phyloP scores from a whole-genome alignment of 164 flowering plant species.

The Chloranthus sessilifolius region DNA sequence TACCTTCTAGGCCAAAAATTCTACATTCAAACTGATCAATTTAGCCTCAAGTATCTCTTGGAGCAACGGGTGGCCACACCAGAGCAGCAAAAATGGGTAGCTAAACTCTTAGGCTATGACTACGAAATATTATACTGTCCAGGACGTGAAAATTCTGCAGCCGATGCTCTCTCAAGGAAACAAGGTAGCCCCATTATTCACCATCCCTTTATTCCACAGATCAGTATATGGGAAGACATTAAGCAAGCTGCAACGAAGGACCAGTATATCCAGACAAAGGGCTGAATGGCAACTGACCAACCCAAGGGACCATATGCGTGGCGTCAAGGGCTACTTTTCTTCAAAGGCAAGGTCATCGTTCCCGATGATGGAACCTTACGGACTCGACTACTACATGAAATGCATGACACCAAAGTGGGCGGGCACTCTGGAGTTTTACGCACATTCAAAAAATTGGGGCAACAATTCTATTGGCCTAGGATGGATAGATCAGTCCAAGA shows the following conservation, averaged over 20 bases:
- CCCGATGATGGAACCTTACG: background rate
- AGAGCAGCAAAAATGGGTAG: background rate
- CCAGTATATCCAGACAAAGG: background rate
- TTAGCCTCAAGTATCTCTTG: conserved; percentile 1
- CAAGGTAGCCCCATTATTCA: background rate
- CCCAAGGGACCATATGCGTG: background rate
- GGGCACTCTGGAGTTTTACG: background rate
- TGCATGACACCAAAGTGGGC: conserved; percentile 3
- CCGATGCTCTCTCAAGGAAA: background rate
- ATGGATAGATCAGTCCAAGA: background rate
- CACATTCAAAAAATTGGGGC: conserved; percentile 1
- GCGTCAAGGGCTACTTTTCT: background rate
- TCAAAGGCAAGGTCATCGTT: background rate
- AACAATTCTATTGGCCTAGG: background rate
- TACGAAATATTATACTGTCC: background rate
- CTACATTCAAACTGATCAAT: conserved; percentile 1
- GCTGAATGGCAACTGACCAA: background rate
- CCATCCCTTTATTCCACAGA: background rate
- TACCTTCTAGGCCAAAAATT: no score
- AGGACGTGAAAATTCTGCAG: background rate
- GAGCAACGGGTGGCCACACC: background rate
- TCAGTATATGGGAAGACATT: background rate
- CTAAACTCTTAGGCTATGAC: background rate
- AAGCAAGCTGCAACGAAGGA: background rate
- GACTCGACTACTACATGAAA: background rate